Evolutionary conservation across 2,329 filamentous ascomycete species (phyloP).

Genomic region (Microdochium trichocladiopsis): DNA sequence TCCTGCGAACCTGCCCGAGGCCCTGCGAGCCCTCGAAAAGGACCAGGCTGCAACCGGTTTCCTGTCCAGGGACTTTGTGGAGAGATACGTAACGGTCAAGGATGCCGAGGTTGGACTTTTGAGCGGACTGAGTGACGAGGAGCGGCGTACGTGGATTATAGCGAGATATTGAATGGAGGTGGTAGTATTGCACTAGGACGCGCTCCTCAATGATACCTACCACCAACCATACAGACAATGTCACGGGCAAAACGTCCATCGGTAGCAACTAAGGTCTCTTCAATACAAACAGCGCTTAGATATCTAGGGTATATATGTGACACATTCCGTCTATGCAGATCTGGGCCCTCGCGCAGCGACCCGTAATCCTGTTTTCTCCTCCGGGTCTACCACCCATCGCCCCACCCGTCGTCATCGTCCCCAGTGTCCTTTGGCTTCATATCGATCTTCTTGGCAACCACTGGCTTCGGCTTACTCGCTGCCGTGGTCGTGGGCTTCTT

Average conservation of each 20-base stretch:
- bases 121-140: slow-evolving; percentile 35
- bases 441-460: slow-evolving; percentile 59
- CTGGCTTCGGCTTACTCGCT: slow-evolving; percentile 35
- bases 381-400: slow-evolving; percentile 50
- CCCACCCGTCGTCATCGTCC: slow-evolving; percentile 56
- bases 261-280: no score
- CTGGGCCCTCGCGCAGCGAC: not conserved
- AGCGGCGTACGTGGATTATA: slow-evolving; percentile 52
- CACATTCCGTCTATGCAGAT: not conserved
- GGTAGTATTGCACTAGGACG: no score
- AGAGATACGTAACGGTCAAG: slow-evolving; percentile 53
- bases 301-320: not conserved
- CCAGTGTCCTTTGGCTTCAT: slow-evolving; percentile 55
- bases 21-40: slow-evolving; percentile 40
- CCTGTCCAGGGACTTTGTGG: slow-evolving; percentile 43
- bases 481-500: slow-evolving; percentile 32
- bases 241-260: no score
- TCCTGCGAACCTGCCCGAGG: slow-evolving; percentile 46
- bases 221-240: not conserved
- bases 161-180: slow-evolving; percentile 49
- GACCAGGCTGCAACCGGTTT: slow-evolving; percentile 38
- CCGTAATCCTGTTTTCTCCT: not conserved
- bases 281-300: not conserved
- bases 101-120: slow-evolving; percentile 46
- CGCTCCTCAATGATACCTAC: no score